Base-by-base conservation (phyloP, 208 protist species). In the Kentomonas sorsogonicus region DNA sequence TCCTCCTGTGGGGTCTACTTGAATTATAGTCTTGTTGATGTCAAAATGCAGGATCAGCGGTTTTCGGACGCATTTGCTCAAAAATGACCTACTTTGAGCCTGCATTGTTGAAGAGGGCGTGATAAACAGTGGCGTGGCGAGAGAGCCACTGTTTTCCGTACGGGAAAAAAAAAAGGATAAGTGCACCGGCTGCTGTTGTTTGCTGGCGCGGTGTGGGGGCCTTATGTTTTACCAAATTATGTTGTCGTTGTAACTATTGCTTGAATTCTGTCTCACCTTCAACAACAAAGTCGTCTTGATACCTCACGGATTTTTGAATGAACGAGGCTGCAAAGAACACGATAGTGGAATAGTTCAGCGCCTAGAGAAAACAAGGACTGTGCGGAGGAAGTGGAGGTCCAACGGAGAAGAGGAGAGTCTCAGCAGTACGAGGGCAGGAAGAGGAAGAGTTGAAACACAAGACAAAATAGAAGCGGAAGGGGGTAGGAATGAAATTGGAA, bases 11-110 rank as follows among this genome's bases (percentile, higher is more conserved):
- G 66, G 63, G 61, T 95, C 89, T 0, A 87, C 47, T 66, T 91
- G 83, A 46, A 95, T 89, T 52, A 95, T 92, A 15, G 89, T 95
- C 46, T 83, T 86, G 67, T 95, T 95, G 40, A 95, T 88, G 47
- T 95, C 89, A 77, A 95, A 86, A 60, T 95, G 85, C 13, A 95
- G 72, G 3, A 95, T 69, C 13, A 95, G 63, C 45, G 83, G 88
- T 40, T 76, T 77, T 48, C 59, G 69, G 1, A 67, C 61, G 57
- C 77, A 88, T 9, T 39, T n/a, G 27, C 84, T 72, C 9, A 89
- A 66, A 61, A 86, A 69, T 0, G 75, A 86, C 82, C 88, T 94
- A 34, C 16, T 36, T 25, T 5, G 20, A 41, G 22, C 2, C 1
- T 9, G 38, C 6, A 26, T 15, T 22, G 6, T n/a, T 2, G 25